Evolutionary conservation across 2,329 filamentous ascomycete genomes (phyloP).

Genomic region (Stagonosporopsis vannaccii): DNA sequence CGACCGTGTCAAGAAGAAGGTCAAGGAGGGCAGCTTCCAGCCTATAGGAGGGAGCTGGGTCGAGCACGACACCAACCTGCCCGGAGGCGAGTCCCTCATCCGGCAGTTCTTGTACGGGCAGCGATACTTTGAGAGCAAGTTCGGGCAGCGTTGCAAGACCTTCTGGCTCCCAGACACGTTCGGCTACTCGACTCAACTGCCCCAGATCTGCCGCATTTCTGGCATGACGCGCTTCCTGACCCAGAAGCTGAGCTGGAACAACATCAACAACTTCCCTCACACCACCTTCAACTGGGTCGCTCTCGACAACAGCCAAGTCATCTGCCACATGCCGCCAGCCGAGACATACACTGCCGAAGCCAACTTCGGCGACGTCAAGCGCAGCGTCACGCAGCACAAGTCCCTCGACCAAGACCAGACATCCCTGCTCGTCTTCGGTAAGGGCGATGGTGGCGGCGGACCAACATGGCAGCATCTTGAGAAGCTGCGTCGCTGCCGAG

Average conservation of each 20-base stretch:
- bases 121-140: conserved; percentile 90
- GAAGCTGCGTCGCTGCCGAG: conserved; percentile 90
- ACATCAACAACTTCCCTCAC: conserved; percentile 98
- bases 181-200: conserved; percentile 93
- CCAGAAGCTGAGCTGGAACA: conserved; percentile 99
- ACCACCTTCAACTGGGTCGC: conserved; percentile 99
- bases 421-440: conserved; percentile 91
- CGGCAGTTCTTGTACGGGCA: conserved; percentile 96
- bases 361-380: conserved; percentile 90
- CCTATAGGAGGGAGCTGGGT: conserved; percentile 98
- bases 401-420: conserved; percentile 92
- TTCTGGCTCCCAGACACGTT: conserved; percentile 99
- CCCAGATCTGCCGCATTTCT: conserved; percentile 90
- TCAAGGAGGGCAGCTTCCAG: conserved; percentile 89
- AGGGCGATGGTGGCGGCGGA: conserved; percentile 94
- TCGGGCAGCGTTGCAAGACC: conserved; percentile 85
- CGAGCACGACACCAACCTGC: conserved; percentile 97
- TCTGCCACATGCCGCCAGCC: conserved; percentile 95
- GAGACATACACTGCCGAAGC: conserved; percentile 96
- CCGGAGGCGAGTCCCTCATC: conserved; percentile 90
- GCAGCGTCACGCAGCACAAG: conserved; percentile 91
- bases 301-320: conserved; percentile 92
- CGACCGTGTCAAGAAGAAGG: conserved; percentile 88
- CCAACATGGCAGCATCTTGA: conserved; percentile 94
- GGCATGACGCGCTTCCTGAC: conserved; percentile 97